A percentile compares a stretch with the other conserved stretches of the same genome.
phyloP scores from a whole-genome alignment of 2,329 filamentous ascomycete species.

The Shiraia sp. region DNA sequence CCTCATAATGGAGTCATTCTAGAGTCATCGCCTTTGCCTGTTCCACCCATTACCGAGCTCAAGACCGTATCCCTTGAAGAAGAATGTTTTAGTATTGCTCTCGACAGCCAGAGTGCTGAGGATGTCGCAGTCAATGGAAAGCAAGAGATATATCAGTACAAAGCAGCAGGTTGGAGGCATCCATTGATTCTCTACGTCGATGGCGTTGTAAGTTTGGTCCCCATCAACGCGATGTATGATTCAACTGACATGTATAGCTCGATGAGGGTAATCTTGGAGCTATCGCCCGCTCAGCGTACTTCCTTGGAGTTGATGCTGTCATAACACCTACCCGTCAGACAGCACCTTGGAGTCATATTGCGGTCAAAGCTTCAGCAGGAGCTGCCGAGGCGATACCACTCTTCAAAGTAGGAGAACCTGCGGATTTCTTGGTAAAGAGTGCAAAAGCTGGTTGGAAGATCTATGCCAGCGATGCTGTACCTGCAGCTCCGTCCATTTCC shows the following conservation, averaged over 20 bases:
- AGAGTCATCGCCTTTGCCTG: slow-evolving; percentile 82
- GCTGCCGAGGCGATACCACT: slow-evolving; percentile 80
- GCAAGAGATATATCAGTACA: slow-evolving; percentile 55
- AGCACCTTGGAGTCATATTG: slow-evolving; percentile 73
- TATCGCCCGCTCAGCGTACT: slow-evolving; percentile 85
- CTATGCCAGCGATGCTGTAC: slow-evolving; percentile 67
- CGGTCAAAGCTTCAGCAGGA: slow-evolving; percentile 85
- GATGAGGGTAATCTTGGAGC: slow-evolving; percentile 91
- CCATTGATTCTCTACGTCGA: slow-evolving; percentile 77
- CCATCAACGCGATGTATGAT: not conserved
- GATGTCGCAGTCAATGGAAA: slow-evolving; percentile 74
- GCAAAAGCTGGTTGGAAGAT: slow-evolving; percentile 76
- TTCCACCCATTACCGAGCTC: slow-evolving; percentile 66
- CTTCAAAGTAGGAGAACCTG: slow-evolving; percentile 69
- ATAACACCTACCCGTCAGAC: slow-evolving; percentile 72
- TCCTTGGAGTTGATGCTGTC: slow-evolving; percentile 86
- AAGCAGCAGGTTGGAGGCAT: slow-evolving; percentile 54
- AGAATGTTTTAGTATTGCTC: slow-evolving; percentile 26
- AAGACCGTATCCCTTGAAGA: slow-evolving; percentile 52
- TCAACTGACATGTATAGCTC: slow-evolving; percentile 48
- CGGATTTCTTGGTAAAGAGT: slow-evolving; percentile 71
- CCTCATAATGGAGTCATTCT: slow-evolving; percentile 91
- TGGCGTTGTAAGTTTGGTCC: slow-evolving; percentile 56
- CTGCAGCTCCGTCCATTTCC: slow-evolving; percentile 5
- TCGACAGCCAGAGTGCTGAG: slow-evolving; percentile 73